A percentile compares a stretch with the other conserved stretches of the same genome.
Evolutionary conservation across 352 stramenopile species (phyloP).

Genomic region (Globisporangium carolinianum): DNA sequence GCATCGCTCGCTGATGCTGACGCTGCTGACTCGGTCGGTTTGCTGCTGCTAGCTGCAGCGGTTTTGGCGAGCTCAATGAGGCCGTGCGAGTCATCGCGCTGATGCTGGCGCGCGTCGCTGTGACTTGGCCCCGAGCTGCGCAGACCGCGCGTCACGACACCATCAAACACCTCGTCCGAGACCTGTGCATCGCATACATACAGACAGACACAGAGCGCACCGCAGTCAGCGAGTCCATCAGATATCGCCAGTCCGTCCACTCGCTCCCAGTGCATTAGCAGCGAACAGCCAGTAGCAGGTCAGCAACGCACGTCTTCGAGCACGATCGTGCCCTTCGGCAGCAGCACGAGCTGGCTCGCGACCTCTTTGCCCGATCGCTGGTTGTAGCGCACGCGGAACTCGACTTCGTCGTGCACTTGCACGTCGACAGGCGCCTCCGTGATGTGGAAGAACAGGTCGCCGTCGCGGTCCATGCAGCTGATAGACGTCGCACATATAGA

Average conservation of each 20-base stretch:
- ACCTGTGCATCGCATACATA: conserved; percentile 12
- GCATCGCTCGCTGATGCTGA: background rate
- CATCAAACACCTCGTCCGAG: conserved; percentile 43
- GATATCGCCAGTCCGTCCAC: background rate
- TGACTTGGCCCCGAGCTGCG: conserved; percentile 16
- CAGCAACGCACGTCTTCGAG: conserved; percentile 41
- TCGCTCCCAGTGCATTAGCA: background rate
- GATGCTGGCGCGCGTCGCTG: conserved; percentile 13
- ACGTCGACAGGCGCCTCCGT: conserved; percentile 64
- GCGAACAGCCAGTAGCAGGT: background rate
- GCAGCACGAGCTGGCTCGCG: conserved; percentile 47
- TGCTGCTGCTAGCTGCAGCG: conserved; percentile 2
- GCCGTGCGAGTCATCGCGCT: conserved; percentile 11
- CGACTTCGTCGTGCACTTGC: conserved; percentile 64
- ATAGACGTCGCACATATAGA: conserved; percentile 11
- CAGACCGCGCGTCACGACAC: conserved; percentile 63
- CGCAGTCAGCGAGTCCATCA: background rate
- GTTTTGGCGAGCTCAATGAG: conserved; percentile 11
- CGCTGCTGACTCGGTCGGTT: background rate
- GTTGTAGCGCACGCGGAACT: conserved; percentile 71
- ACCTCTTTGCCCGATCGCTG: conserved; percentile 70
- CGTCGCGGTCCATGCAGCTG: conserved; percentile 54
- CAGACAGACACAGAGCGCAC: background rate
- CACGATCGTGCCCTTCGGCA: conserved; percentile 73
- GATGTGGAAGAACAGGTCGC: conserved; percentile 80